Conservation (phyloP, 1,284 basidiomycete genomes). For the Hortiboletus rubellus region DNA sequence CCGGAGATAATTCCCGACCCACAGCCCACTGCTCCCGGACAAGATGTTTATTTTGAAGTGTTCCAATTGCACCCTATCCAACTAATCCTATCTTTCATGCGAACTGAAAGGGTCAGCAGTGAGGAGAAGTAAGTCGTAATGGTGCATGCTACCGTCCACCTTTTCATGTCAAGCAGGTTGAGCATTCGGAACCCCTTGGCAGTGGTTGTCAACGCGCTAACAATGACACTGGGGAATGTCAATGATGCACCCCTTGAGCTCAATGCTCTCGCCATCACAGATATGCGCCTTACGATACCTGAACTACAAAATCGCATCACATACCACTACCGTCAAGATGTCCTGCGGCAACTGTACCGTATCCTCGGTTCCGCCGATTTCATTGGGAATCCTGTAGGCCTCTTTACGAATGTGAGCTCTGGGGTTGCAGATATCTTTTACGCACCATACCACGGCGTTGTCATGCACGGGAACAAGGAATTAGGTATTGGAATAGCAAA, state of each 20-base stretch:
- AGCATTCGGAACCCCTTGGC: conserved; percentile 91
- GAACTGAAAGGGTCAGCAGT: conserved; percentile 90
- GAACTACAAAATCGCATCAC: conserved; percentile 85
- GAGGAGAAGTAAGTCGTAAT: conserved; percentile 78
- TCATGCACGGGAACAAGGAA: conserved; percentile 97
- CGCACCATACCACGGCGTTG: conserved; percentile 96
- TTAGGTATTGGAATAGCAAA: conserved; percentile 97
- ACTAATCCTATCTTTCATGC: conserved; percentile 94
- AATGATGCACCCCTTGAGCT: conserved; percentile 96
- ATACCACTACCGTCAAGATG: conserved; percentile 94
- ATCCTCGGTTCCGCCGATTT: conserved; percentile 98
- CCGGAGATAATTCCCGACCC: conserved; percentile 84
- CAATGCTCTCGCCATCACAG: conserved; percentile 94
- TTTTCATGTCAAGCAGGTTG: conserved; percentile 46
- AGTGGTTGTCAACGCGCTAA: conserved; percentile 91
- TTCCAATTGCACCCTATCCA: conserved; percentile 96
- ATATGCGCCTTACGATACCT: conserved; percentile 85
- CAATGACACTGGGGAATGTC: conserved; percentile 97
- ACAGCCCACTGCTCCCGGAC: conserved; percentile 57
- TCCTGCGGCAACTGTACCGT: conserved; percentile 92
- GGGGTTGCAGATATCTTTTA: conserved; percentile 99
- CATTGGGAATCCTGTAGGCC: conserved; percentile 88
- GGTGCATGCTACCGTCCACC: background rate
- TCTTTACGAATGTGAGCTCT: conserved; percentile 98
- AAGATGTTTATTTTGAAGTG: conserved; percentile 94